phyloP scores from a whole-genome alignment of 208 protist genomes.

The Sergeia podlipaevii region DNA sequence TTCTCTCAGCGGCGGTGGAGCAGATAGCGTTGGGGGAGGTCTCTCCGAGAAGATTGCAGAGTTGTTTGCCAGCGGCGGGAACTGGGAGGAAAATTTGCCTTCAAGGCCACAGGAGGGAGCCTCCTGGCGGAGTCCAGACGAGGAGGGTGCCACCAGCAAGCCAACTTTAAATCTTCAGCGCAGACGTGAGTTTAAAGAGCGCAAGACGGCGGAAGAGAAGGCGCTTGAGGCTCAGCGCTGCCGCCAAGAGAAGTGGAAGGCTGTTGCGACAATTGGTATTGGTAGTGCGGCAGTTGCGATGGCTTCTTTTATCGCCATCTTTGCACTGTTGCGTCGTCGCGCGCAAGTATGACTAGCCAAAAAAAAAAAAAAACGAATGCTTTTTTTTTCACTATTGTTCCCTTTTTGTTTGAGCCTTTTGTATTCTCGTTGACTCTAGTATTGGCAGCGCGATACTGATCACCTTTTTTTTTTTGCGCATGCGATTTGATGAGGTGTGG shows the following conservation, averaged over 20 bases:
- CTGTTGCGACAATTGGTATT: no score
- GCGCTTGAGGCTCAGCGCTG: conserved; percentile 1
- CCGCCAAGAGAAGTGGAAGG: not conserved
- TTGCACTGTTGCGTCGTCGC: no score
- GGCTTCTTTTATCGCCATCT: no score
- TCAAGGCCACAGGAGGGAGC: conserved; percentile 62
- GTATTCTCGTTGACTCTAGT: no score
- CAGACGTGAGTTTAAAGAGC: not conserved
- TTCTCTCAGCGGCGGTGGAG: conserved; percentile 28
- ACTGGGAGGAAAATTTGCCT: conserved; percentile 72
- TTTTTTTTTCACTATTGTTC: no score
- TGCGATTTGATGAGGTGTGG: no score
- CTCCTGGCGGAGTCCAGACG: conserved; percentile 70
- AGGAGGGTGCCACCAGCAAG: conserved; percentile 18
- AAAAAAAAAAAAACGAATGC: no score
- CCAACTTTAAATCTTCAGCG: conserved; percentile 32
- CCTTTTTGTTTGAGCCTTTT: no score
- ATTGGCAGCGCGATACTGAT: no score
- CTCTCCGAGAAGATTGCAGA: conserved; percentile 70
- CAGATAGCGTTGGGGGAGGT: conserved; percentile 18
- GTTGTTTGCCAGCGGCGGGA: conserved; percentile 55
- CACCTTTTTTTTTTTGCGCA: no score
- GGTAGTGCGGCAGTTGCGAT: no score
- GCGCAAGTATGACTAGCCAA: no score
- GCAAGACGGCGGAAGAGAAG: not conserved